phyloP scores from a whole-genome alignment of 2,329 filamentous ascomycete genomes.

The Diaporthe ilicicola region DNA sequence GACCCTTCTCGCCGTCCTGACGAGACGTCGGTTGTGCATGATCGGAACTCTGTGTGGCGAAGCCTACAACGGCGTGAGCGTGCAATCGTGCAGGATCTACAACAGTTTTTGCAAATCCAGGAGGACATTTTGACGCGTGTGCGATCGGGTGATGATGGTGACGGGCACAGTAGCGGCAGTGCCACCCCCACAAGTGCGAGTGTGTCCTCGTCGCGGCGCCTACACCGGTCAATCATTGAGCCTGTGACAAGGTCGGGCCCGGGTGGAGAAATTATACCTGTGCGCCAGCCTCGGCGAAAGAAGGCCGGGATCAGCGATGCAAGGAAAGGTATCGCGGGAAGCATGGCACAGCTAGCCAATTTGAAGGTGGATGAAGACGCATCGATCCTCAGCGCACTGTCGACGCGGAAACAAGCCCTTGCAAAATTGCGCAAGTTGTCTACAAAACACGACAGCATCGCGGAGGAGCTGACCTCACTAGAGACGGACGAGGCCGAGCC shows the following conservation, averaged over 20 bases:
- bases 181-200: conserved; percentile 45
- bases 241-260: conserved; percentile 47
- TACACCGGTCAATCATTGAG: conserved; percentile 54
- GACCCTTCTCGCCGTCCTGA: conserved; percentile 28
- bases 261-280: conserved; percentile 64
- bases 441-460: conserved; percentile 58
- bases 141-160: conserved; percentile 42
- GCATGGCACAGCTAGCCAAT: conserved; percentile 70
- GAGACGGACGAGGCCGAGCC: conserved; percentile 65
- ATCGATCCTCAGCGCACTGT: conserved; percentile 64
- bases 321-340: conserved; percentile 69
- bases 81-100: conserved; percentile 56
- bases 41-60: conserved; percentile 57
- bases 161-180: conserved; percentile 45
- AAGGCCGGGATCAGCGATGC: conserved; percentile 68
- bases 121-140: conserved; percentile 48
- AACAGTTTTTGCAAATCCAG: conserved; percentile 58
- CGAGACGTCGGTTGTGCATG: conserved; percentile 37
- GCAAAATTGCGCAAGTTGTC: conserved; percentile 63
- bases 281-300: conserved; percentile 63
- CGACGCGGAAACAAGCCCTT: conserved; percentile 65
- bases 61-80: conserved; percentile 55
- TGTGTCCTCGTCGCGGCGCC: conserved; percentile 49
- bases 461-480: conserved; percentile 60
- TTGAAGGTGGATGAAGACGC: conserved; percentile 75